Evolutionary conservation across 2,329 filamentous ascomycete species (phyloP), one percentile per base, ranked within the genome.

Genomic region (Cytospora leucostoma): DNA sequence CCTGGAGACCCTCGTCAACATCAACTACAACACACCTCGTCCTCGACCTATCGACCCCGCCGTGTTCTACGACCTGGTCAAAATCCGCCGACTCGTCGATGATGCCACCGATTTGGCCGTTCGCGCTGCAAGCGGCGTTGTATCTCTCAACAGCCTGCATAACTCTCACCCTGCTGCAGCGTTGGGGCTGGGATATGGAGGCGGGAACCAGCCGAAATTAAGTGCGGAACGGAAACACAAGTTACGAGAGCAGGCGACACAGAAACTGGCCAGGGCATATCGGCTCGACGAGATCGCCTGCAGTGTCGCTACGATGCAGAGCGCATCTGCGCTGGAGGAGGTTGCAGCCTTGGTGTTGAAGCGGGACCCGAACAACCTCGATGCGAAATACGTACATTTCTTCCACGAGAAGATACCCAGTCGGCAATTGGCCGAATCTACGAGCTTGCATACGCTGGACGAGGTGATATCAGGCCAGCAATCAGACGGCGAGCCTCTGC

Each of bases 361-460:
- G 73, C 82, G 90, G 65, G 88, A 85, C 65, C 80, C 85, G n/a
- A 74, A 81, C 57, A 87, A 93, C 71, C 76, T 81, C 51, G 90
- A 95, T 71, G 92, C 91, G 34, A 90, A 89, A 74, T 95, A 95
- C 72, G 92, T 95, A n/a, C 90, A 95, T 73, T 95, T 94, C 77
- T 96, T 96, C 74, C 91, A 94, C 76, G 91, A 96, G 76, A 95
- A 94, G 82, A 93, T 95, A 33, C 89, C 91, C 1, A 90, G 87
- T 49, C 80, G 89, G 50, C 87, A 89, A 72, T 79, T 95, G 73
- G 89, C 87, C 40, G 85, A 91, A 70, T 88, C 84, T 69, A 93
- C 90, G 10, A 88, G 85, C 66, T 75, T 93, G 62, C 78, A 84
- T 59, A 81, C 87, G 4, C 74, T 96, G 67, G 80, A 88, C 71